Evolutionary conservation across 2,329 filamentous ascomycete species (phyloP), one percentile per base, ranked within the genome.

Genomic region (Aspergillus ochraceus): DNA sequence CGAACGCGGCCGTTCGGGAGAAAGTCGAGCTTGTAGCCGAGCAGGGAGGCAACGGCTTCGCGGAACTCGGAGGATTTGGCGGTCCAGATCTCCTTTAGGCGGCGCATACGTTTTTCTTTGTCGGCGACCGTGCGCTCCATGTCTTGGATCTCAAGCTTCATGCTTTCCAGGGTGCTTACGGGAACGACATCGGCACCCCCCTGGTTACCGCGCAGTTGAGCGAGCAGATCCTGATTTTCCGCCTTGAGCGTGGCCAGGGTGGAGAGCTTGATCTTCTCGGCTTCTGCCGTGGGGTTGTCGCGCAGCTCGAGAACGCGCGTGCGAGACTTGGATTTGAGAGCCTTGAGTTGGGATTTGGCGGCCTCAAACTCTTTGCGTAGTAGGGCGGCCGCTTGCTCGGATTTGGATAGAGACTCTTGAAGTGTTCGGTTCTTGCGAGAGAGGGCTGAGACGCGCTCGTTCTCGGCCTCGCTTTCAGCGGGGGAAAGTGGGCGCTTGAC

Each of bases 1-100:
- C 92, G 89, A 77, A 97, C 96, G 70, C 96, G 94, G 47, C 95
- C 95, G 74, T 97, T 97, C n/a, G 93, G 92, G 74, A 97, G 89
- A 74, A 99, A 98, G 32, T 95, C 92, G 12, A 98, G 87, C 55
- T 94, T 94, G 90, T 93, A 99, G 0, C 95, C 95, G 0, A 99
- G 84, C 0, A 97, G 89, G 20, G 88, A 92, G 64, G 93, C 93
- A 60, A 99, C 93, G 32, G 93, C 92, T 77, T 98, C 92, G 53
- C 96, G 91, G 79, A 99, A 98, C 78, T 99, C 95, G 68, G 90
- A 87, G 1, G 90, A 92, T 75, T 98, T 99, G 66, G 90, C 86
- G 0, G 86, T 86, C 90, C 92, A 99, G 59, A 98, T 95, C 71
- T 97, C 90, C 68, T 96, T 96, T 12, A 98, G 86, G 2, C 95